A percentile compares a stretch with the other conserved stretches of the same genome.
Evolutionary conservation across 352 stramenopile species (phyloP).

Genomic region (Globisporangium alternatum): DNA sequence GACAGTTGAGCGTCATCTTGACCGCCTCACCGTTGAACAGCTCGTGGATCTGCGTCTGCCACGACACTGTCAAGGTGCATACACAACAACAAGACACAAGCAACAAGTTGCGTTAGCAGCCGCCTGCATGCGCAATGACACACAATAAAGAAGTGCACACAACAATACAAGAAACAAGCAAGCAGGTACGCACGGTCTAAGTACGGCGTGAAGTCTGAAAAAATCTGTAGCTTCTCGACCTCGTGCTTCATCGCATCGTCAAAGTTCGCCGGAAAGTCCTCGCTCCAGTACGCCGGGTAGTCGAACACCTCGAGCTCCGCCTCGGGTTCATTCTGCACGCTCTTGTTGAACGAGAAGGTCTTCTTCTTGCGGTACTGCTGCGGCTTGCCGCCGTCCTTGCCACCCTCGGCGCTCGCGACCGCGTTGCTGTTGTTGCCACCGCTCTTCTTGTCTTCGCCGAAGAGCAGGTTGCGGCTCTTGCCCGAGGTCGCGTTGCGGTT

Average conservation of each 20-base stretch:
- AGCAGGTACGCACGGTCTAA: conserved; percentile 45
- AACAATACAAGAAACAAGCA: not conserved
- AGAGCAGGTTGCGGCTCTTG: conserved; percentile 37
- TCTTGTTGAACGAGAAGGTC: conserved; percentile 62
- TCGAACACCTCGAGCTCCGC: conserved; percentile 61
- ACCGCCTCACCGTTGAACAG: conserved; percentile 65
- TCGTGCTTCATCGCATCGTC: conserved; percentile 85
- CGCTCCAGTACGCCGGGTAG: conserved; percentile 72
- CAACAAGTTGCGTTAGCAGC: not conserved
- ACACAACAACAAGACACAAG: not conserved
- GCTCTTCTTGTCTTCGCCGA: conserved; percentile 20
- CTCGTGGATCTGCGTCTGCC: conserved; percentile 77
- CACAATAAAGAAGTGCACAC: not conserved
- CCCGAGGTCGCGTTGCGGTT: conserved; percentile 16
- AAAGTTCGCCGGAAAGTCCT: conserved; percentile 70
- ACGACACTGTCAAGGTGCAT: conserved; percentile 38
- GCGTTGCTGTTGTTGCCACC: conserved; percentile 9
- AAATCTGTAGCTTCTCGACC: conserved; percentile 83
- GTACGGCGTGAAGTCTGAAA: conserved; percentile 69
- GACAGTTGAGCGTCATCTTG: conserved; percentile 72
- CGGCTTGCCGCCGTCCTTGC: conserved; percentile 10
- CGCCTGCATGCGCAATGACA: not conserved
- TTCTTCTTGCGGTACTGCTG: conserved; percentile 51
- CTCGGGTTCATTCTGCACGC: conserved; percentile 27
- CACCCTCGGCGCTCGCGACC: conserved; percentile 12